phyloP scores from a whole-genome alignment of 116 monocot species.

The Thalassia testudinum region DNA sequence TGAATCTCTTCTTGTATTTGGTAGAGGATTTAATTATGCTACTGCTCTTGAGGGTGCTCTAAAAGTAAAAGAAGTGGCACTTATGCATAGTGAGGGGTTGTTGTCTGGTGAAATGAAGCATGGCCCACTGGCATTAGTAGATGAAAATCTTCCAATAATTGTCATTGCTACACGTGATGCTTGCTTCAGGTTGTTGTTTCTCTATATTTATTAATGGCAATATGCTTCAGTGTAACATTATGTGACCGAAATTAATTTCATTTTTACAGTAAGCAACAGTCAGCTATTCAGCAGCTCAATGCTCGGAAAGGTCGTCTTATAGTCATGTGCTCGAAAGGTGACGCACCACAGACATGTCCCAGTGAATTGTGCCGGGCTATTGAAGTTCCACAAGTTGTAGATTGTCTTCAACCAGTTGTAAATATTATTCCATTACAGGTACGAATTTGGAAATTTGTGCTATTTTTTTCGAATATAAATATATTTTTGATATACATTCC shows the following conservation, averaged over 20 bases:
- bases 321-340: conserved; percentile 79
- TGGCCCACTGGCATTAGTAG: conserved; percentile 86
- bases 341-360: conserved; percentile 51
- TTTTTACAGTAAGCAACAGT: conserved; percentile 72
- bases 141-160: conserved; percentile 83
- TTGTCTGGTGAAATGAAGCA: conserved; percentile 99
- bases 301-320: conserved; percentile 88
- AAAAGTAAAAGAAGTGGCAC: conserved; percentile 74
- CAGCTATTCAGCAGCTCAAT: conserved; percentile 92
- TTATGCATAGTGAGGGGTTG: conserved; percentile 95
- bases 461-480: too few relatives aligned
- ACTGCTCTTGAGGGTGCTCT: conserved; percentile 92
- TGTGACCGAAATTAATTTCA: not conserved
- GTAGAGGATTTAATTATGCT: conserved; percentile 92
- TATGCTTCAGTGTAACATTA: not conserved
- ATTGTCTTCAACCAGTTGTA: conserved; percentile 84
- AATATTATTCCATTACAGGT: conserved; percentile 95
- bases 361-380: conserved; percentile 57
- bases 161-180: conserved; percentile 84
- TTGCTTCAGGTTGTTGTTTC: conserved; percentile 59
- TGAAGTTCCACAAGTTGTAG: conserved; percentile 74
- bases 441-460: not conserved
- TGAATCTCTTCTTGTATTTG: conserved; percentile 84
- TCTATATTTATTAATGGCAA: not conserved
- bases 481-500: too few relatives aligned